Base-by-base conservation (phyloP, 106 monocot genomes). In the Dioscorea dumetorum region DNA sequence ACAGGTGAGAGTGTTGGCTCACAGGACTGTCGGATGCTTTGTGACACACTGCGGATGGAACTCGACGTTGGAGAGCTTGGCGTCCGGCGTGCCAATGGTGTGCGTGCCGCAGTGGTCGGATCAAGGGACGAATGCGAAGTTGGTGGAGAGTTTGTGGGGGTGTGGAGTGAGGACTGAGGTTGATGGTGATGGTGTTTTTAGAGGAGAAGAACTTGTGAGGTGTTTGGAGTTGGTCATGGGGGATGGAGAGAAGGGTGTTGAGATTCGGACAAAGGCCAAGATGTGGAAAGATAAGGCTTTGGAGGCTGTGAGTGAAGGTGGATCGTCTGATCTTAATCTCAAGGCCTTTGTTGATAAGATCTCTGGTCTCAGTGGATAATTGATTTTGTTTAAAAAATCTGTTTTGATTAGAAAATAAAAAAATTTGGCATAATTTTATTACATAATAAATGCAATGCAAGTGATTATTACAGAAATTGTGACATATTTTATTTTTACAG, bases 1-100 rank as follows among this genome's bases (percentile, higher is more conserved):
- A 17, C 80, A 85, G 63, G 62, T 71, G 21, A 24, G 52, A 19
- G 84, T 85, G 22, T 61, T 85, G 61, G 52, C 62, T 21, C 84
- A 85, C 58, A 50, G 35, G 4, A 33, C 85, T 13, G 63, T 85
- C 5, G 85, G 85, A 54, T 56, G 56, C n/a, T 69, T 69, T 28
- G 69, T 69, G 21, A 69, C 69, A 18, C 57, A 57, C 56, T 69
- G 69, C 34, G 69, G 56, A 22, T 69, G 69, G 69, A 69, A 69
- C 69, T 69, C 56, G 32, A 69, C 56, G 15, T 18, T 69, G 53
- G 69, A 69, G 32, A 86, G 78, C 68, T n/a, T 82, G 58, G 33
- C 67, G 4, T 72, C 62, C 48, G 83, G 77, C 0, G 70, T 73
- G 33, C 76, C 82, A 22, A 74, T 33, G 50, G 78, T 75, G 13